Evolutionary conservation across 1,284 basidiomycete genomes (phyloP).

Genomic region (Apiotrichum porosum): DNA sequence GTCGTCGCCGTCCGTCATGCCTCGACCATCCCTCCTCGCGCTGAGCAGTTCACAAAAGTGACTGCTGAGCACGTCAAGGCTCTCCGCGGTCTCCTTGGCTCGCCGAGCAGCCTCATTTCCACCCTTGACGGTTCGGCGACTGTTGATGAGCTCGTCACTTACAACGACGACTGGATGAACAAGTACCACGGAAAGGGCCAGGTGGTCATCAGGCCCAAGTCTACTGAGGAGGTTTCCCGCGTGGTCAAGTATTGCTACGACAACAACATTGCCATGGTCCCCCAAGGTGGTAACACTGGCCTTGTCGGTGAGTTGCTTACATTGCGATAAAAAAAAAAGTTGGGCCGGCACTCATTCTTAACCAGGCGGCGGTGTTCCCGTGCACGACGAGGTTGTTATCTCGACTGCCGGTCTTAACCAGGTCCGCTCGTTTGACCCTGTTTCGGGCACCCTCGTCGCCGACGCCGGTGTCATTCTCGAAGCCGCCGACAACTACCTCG

Average conservation of each 20-base stretch:
- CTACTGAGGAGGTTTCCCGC: conserved; percentile 78
- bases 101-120: conserved; percentile 50
- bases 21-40: conserved; percentile 43
- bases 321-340: neutral
- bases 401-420: conserved; percentile 76
- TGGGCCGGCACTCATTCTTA: neutral
- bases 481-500: conserved; percentile 77
- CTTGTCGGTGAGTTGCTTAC: conserved; percentile 59
- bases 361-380: conserved; percentile 83
- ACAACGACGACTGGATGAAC: conserved; percentile 96
- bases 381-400: conserved; percentile 83
- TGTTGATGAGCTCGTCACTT: conserved; percentile 66
- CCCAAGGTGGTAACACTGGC: conserved; percentile 98
- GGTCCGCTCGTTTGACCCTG: conserved; percentile 86
- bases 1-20: conserved; percentile 22
- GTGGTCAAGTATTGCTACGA: conserved; percentile 81
- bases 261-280: conserved; percentile 77
- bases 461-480: conserved; percentile 96
- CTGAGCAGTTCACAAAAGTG: conserved; percentile 47
- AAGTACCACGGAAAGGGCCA: conserved; percentile 82
- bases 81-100: conserved; percentile 51
- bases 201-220: conserved; percentile 84
- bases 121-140: conserved; percentile 49
- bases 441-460: conserved; percentile 63
- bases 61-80: conserved; percentile 50